Evolutionary conservation across 345 rosid genomes (phyloP).

Genomic region (Lepidium sativum): DNA sequence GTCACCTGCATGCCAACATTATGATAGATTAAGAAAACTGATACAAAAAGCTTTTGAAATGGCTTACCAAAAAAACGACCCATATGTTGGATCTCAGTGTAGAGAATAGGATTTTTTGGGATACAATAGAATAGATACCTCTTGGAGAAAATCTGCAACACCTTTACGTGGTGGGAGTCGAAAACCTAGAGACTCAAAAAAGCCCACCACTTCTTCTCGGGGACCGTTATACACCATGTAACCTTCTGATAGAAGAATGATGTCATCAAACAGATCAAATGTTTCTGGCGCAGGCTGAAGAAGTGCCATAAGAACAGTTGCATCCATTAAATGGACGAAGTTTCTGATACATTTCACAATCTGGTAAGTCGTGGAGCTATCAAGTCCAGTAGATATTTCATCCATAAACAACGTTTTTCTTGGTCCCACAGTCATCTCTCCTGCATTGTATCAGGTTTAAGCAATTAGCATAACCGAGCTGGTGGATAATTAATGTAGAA

Average conservation of each 20-base stretch:
- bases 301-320: conserved; percentile 85
- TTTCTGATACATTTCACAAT: conserved; percentile 75
- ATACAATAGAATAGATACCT: conserved; percentile 34
- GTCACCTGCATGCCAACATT: conserved; percentile 52
- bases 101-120: not conserved
- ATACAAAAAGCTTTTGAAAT: conserved; percentile 17
- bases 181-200: conserved; percentile 88
- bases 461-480: not conserved
- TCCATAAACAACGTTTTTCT: conserved; percentile 95
- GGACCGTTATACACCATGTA: conserved; percentile 83
- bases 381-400: conserved; percentile 95
- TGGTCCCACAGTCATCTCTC: conserved; percentile 97
- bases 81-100: no score
- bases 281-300: conserved; percentile 99
- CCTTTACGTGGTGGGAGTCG: conserved; percentile 47
- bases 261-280: conserved; percentile 82
- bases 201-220: conserved; percentile 55
- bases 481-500: not conserved
- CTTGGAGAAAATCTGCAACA: conserved; percentile 93
- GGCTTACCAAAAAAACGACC: not conserved
- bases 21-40: not conserved
- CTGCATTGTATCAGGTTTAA: conserved; percentile 31
- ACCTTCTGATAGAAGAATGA: conserved; percentile 77
- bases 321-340: conserved; percentile 87
- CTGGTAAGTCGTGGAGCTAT: conserved; percentile 89